Conservation (phyloP, 2,329 filamentous ascomycete genomes). For the Hypoxylon sp. region DNA sequence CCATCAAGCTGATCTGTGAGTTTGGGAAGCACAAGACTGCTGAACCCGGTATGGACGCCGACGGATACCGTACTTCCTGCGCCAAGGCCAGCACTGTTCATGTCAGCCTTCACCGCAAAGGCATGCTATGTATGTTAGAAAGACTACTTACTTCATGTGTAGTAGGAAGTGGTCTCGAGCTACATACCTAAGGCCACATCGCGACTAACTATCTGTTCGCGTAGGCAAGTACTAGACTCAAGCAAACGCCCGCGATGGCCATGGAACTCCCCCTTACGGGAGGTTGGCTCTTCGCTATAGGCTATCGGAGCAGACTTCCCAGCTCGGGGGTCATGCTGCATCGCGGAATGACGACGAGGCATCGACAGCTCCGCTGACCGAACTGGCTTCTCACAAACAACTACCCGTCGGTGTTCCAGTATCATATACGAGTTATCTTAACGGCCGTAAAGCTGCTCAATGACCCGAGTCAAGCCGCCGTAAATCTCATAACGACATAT, state of each 20-base stretch:
- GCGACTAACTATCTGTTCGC: constrained; percentile 7
- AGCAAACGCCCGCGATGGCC: constrained; percentile 17
- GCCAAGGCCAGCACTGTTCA: background rate
- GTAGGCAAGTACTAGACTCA: constrained; percentile 16
- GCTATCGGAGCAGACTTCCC: constrained; percentile 7
- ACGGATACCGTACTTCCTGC: constrained; percentile 15
- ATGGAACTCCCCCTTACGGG: background rate
- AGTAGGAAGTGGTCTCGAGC: background rate
- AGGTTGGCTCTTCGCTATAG: constrained; percentile 10
- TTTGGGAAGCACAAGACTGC: constrained; percentile 16
- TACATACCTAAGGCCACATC: background rate
- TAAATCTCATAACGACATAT: constrained; percentile 4
- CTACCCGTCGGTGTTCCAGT: background rate
- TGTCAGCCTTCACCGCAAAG: constrained; percentile 9
- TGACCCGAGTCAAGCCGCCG: background rate
- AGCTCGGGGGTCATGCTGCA: constrained; percentile 5
- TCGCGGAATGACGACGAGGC: constrained; percentile 18
- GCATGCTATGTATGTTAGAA: constrained; percentile 3
- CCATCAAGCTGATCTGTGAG: constrained; percentile 10
- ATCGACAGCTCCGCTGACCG: constrained; percentile 5
- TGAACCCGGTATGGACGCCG: constrained; percentile 13
- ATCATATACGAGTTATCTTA: constrained; percentile 11
- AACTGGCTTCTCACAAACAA: constrained; percentile 18
- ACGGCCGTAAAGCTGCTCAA: constrained; percentile 26
- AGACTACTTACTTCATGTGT: background rate